A percentile compares a stretch with the other conserved stretches of the same genome.
Evolutionary conservation across 2,329 filamentous ascomycete genomes (phyloP).

Genomic region (Monilinia laxa): DNA sequence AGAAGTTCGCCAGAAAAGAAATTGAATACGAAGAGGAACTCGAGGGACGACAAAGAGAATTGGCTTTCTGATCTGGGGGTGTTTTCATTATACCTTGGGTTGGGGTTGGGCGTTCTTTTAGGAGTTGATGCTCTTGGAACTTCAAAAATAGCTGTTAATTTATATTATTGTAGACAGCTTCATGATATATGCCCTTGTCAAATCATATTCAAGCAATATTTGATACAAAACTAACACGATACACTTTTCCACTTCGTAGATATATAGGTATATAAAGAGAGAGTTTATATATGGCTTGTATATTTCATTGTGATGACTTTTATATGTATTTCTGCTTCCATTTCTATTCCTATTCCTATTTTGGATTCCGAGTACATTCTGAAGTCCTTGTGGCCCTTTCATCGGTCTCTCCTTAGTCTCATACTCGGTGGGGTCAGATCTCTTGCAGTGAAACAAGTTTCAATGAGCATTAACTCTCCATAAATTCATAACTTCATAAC

Average conservation of each 20-base stretch:
- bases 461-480: slow-evolving; percentile 9
- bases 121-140: slow-evolving; percentile 5
- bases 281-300: no score
- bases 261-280: no score
- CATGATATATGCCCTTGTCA: no score
- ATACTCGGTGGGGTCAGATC: slow-evolving; percentile 17
- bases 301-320: neutral
- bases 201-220: neutral
- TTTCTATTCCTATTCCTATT: no score
- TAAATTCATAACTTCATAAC: slow-evolving; percentile 13
- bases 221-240: no score
- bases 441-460: slow-evolving; percentile 25
- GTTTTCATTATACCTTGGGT: slow-evolving; percentile 25
- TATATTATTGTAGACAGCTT: slow-evolving; percentile 7
- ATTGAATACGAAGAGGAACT: slow-evolving; percentile 78
- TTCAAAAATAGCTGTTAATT: slow-evolving; percentile 16
- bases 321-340: neutral
- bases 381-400: no score
- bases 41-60: slow-evolving; percentile 25
- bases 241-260: no score
- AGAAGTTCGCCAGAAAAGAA: slow-evolving; percentile 52
- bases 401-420: neutral
- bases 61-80: slow-evolving; percentile 27
- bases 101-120: slow-evolving; percentile 25
- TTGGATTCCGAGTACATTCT: no score